Percentiles rank a stretch among this genome's conserved stretches.
Conservation (phyloP, 2,329 filamentous ascomycete genomes). For the Xylariaceae sp. region DNA sequence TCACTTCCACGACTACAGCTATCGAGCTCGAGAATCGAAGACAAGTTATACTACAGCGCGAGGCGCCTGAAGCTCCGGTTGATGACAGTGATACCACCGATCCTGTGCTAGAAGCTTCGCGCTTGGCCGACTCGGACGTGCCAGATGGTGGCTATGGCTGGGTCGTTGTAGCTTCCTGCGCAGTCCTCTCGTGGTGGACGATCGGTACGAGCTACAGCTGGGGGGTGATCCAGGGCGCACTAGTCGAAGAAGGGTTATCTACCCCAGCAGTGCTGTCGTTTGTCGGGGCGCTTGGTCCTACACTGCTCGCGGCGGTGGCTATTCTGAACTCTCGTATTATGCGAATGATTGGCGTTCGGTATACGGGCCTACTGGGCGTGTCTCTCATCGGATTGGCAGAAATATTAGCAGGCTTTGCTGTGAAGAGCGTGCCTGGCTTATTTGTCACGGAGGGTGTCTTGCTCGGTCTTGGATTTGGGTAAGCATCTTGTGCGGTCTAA, state of each 20-base stretch:
- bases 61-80: slow-evolving; percentile 12
- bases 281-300: slow-evolving; percentile 27
- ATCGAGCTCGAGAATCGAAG: slow-evolving; percentile 15
- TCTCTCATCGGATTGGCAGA: slow-evolving; percentile 23
- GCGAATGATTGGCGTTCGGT: slow-evolving; percentile 22
- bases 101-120: slow-evolving; percentile 29
- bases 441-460: slow-evolving; percentile 40
- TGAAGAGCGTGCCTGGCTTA: slow-evolving; percentile 43
- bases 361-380: slow-evolving; percentile 24
- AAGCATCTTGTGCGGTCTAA: background rate
- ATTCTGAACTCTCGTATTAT: slow-evolving; percentile 26
- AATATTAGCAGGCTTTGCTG: slow-evolving; percentile 41
- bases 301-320: slow-evolving; percentile 22
- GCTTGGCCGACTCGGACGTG: slow-evolving; percentile 27
- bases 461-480: slow-evolving; percentile 28
- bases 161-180: slow-evolving; percentile 27
- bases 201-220: slow-evolving; percentile 30
- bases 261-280: slow-evolving; percentile 26
- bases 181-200: slow-evolving; percentile 29
- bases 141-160: slow-evolving; percentile 33
- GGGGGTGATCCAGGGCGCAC: slow-evolving; percentile 27
- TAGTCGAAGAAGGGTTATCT: slow-evolving; percentile 26
- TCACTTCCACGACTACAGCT: slow-evolving; percentile 23
- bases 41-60: slow-evolving; percentile 18
- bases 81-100: slow-evolving; percentile 13